Conservation (phyloP, 768 basidiomycete species). For the Termitomyces titanicus region DNA sequence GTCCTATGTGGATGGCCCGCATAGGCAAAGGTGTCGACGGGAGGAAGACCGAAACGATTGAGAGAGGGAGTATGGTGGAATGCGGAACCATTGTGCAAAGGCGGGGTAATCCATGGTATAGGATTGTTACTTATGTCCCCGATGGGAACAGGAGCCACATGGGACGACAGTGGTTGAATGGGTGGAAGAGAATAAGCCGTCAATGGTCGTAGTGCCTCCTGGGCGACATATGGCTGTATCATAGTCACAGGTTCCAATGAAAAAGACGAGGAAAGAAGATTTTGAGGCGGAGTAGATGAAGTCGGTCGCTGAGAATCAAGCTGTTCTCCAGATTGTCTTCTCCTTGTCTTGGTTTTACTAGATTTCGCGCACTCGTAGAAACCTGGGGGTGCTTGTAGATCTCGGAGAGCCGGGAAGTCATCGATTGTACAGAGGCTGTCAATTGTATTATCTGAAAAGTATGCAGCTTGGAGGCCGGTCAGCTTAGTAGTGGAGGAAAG, state of each 20-base stretch:
- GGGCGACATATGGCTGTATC: slow-evolving; percentile 36
- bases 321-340: slow-evolving; percentile 44
- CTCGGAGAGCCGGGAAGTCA: slow-evolving; percentile 53
- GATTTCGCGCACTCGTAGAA: slow-evolving; percentile 67
- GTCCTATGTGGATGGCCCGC: neutral
- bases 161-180: neutral
- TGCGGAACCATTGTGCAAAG: neutral
- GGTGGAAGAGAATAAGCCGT: neutral
- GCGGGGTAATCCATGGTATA: neutral
- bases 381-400: slow-evolving; percentile 62
- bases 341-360: slow-evolving; percentile 44
- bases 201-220: neutral
- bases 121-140: neutral
- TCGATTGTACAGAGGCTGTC: slow-evolving; percentile 72
- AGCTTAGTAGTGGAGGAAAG: slow-evolving; percentile 6
- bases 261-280: slow-evolving; percentile 13
- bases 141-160: neutral
- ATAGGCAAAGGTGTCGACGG: slow-evolving; percentile 6
- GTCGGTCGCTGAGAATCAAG: neutral
- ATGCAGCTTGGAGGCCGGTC: slow-evolving; percentile 52
- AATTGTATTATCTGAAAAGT: slow-evolving; percentile 76
- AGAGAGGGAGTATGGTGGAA: neutral
- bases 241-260: slow-evolving; percentile 32
- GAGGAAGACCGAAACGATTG: slow-evolving; percentile 6
- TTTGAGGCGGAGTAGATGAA: neutral